Base-by-base conservation (phyloP, 169 alveolate species). In the Plasmodium vivax region DNA sequence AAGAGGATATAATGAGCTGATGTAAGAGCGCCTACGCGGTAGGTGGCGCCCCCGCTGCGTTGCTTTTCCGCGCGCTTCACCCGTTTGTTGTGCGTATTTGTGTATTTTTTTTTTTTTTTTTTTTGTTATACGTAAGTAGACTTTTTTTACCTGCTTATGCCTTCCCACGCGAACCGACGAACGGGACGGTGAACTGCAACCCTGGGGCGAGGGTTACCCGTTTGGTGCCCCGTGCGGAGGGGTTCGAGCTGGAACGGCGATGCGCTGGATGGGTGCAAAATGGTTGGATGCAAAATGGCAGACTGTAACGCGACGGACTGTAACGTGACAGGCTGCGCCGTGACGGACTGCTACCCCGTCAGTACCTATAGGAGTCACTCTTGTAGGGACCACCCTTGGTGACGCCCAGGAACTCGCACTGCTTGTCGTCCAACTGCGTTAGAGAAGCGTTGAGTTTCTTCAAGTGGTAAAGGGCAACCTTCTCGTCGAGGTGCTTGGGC, bases 401-500 rank as follows among this genome's bases (percentile, higher is more conserved):
- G 41, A 99, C 99, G 85, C 98, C 98, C 94, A 99, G 97, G 96
- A 98, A 99, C 56, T 96, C 96, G 43, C 99, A 99, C 96, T 99
- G 99, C 41, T 97, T 99, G 58, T 92, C 96, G 30, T 99, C 96
- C 56, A 99, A 98, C 47, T 95, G 95, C 56, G 99, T 98, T 47
- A 99, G 98, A 84, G 98, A 98, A 73, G 99, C 99, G 71, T 99
- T 99, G 47, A 99, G 98, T 43, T 99, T 96, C 74, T 97, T 97
- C 82, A 99, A 96, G 93, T 99, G 99, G 54, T 98, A 97, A 85
- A 98, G 97, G 43, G 99, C 99, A 54, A 99, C 99, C 87, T 98
- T 98, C 95, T 99, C 99, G 94, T 99, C 99, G 19, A 99, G 96
- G 82, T 96, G 96, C 96, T 98, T 99, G 32, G 99, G 99, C 91